Base-by-base conservation (phyloP, 75 land plant genomes). In the Adiantum capillusveneris region DNA sequence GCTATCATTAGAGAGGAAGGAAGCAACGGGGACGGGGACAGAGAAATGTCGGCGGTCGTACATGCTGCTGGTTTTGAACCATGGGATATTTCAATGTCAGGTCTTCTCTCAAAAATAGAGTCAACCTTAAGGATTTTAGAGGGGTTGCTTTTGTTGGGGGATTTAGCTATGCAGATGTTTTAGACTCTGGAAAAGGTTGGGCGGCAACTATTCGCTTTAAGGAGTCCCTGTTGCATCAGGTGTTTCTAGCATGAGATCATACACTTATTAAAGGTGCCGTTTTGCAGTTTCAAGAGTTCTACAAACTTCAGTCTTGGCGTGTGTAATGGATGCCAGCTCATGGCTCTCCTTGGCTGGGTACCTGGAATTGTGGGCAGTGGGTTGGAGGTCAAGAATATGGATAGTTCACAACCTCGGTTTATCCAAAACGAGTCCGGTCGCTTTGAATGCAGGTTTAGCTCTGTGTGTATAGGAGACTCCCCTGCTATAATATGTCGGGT, bases 121-220 rank as follows among this genome's bases (percentile, higher is more conserved):
- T 75, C 17, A 65, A 76, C 44, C 51, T 93, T 44, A 26, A 69
- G 1, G 83, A 81, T 11, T 93, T 85, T 65, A 75, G 74, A 18
- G 98, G 98, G 3, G 54, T 88, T 24, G 98, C 62, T 2, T 93
- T 93, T 75, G 97, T 93, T 22, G 98, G 98, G 27, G 98, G 98
- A 20, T 93, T 93, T 64, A 93, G 98, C 71, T 93, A 88, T 73
- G 98, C 86, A 16, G 98, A 93, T 65, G 98, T 93, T 11, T 70
- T 93, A 28, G 98, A 89, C 66, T 93, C 98, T 53, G 98, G 91
- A 19, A 93, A 93, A 63, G 98, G 98, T 17, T 93, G 95, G 98
- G 75, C 96, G 9, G 95, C 91, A 20, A 78, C 87, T 9, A 93
- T 93, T 45, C 78, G 87, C 30, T 93, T 85, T 70, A 88, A 89